Base-by-base conservation (phyloP, 2,329 filamentous ascomycete genomes). In the Claviceps africana region DNA sequence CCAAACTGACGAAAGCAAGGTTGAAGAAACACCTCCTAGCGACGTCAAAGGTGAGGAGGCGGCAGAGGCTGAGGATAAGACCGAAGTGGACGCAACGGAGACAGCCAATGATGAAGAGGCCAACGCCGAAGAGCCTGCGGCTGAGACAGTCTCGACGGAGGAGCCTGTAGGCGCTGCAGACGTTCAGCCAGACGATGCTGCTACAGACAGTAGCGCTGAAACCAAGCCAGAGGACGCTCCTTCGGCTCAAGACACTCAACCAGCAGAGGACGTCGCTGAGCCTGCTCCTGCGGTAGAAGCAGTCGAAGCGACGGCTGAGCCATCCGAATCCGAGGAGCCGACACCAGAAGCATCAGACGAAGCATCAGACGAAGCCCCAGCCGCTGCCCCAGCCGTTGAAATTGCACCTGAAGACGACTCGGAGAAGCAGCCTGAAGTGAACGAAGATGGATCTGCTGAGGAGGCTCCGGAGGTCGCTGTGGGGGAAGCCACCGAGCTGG, bases 401-500 rank as follows among this genome's bases (percentile, higher is more conserved):
- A 15, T 10, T 39, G 42, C 21, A 4, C 17, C 17, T 10, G 43
- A 51, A 17, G 33, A 25, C 19, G 10, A 6, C 25, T 31, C 35
- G 21, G 33, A 39, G n/a, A 22, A 17, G 6, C 50, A 51, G 50
- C 33, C 33, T 17, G 22, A 21, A 37, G 21, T 43, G 15, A 46
- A 46, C 28, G 53, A 53, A 42, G 30, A 53, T 3, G 49, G 54
- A 25, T 17, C 47, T 10, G 55, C 9, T 9, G 35, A 48, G 11
- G 19, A 40, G 10, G 9, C 43, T 15, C 10, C n/a, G 15, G 33
- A 51, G 17, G 17, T 5, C 17, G 13, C 50, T 25, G 43, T 10
- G 1, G 33, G 21, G 17, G 42, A 47, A 11, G 8, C 11, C 4
- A 33, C 42, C 33, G 50, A 51, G 43, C 17, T 21, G 19, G 17